Evolutionary conservation across 225 moss, liverwort and hornwort species (phyloP).

Genomic region (Neckera pumila): DNA sequence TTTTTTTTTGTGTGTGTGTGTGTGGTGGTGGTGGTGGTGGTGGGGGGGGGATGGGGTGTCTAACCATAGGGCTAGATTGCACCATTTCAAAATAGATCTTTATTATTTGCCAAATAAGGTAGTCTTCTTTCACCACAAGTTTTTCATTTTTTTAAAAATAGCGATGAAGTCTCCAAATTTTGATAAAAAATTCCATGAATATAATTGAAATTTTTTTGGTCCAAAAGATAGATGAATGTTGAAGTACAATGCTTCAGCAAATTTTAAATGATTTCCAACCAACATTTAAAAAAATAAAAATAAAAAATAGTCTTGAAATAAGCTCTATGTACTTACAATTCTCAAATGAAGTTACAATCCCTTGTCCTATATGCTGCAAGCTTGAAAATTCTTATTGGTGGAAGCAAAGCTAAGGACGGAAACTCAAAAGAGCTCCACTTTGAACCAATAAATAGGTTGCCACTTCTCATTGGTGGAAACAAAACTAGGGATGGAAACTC

Average conservation of each 20-base stretch:
- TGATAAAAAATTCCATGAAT: no score
- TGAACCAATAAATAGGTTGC: rapidly evolving
- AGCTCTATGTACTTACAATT: background rate
- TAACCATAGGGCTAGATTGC: background rate
- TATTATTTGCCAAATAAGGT: background rate
- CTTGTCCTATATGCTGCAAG: rapidly evolving
- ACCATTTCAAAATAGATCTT: background rate
- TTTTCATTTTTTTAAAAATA: background rate
- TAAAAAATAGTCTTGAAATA: background rate
- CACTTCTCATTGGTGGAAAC: background rate
- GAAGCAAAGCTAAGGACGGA: background rate
- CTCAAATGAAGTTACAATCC: rapidly evolving
- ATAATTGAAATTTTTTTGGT: background rate
- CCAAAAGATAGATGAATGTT: background rate
- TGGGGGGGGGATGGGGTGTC: no score
- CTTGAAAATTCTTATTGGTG: background rate
- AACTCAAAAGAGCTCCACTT: no score
- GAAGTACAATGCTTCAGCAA: background rate
- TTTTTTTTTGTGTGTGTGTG: no score
- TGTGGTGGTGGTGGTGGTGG: no score
- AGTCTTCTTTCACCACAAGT: background rate
- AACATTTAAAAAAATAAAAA: rapidly evolving
- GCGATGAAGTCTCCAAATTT: no score
- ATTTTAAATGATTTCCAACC: background rate
- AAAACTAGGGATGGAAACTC: rapidly evolving